Base-by-base conservation (phyloP, 768 basidiomycete genomes). In the Dacryopinax primogenitus region DNA sequence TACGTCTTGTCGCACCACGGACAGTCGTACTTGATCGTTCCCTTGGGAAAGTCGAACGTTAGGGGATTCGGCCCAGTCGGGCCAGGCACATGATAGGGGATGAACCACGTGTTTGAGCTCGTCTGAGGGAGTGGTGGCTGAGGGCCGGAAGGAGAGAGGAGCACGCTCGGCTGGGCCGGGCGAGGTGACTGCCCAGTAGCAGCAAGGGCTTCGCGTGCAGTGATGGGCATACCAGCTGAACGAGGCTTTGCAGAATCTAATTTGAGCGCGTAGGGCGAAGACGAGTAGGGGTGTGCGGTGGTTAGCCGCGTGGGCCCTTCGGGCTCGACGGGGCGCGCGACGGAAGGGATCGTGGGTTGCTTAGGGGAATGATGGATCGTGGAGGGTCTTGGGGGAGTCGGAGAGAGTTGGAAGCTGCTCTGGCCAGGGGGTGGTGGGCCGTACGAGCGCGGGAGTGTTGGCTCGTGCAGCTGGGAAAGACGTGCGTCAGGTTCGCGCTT, bases 1-100 rank as follows among this genome's bases (percentile, higher is more conserved):
- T 58, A 58, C 4, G 51, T 28, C 51, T 58, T 58, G 51, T 58
- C 51, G 51, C 51, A 58, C 51, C 51, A 58, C 13, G 51, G 51
- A 21, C 51, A 58, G 9, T 58, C 30, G 26, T 58, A 58, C 23
- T 58, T 58, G 30, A 18, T 4, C 3, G 51, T 58, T 30, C 51
- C 51, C 51, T 58, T 58, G 4, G 51, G 51, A 30, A 58, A 58
- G 51, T 58, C 51, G 51, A 58, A 58, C 18, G 51, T 58, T 2
- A 28, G 26, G 3, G 51, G 51, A 18, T 58, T 32, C 2, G 51
- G 51, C 9, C 51, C 51, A 30, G 26, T 58, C 26, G 51, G 51
- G 51, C 51, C 51, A 58, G 51, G 51, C 9, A 30, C 51, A 30
- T 58, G 51, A 30, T 58, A 58, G 51, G 51, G 51, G 51, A 58